Evolutionary conservation across 768 basidiomycete genomes (phyloP), one percentile per base, ranked within the genome.

Genomic region (Pleurotus cornucopiae): DNA sequence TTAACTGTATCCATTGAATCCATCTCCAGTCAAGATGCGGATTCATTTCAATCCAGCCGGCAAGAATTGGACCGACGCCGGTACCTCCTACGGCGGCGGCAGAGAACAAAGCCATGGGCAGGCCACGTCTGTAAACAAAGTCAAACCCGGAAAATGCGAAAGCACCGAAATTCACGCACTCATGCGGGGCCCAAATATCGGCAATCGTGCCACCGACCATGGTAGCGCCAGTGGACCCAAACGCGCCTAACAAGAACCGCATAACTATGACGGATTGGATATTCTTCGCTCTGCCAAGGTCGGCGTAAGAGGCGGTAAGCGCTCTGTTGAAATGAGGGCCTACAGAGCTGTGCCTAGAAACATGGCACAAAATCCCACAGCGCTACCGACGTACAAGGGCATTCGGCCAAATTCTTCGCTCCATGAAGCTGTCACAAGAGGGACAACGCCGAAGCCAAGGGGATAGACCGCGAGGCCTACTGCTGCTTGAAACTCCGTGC

Each of bases 1-100:
- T 88, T 62, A 84, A 73, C 59, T 84, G 83, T 5, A 90, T 78
- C 90, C 89, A 92, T 62, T 91, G 83, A 21, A 94, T 89, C 89
- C 90, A 92, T 25, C 89, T 74, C 89, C 91, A 92, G 58, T 76
- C 75, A 1, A 91, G 66, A 21, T 69, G 71, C 0, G 72, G 64
- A 57, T 83, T 80, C 58, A 79, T 76, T 63, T 89, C 85, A 18
- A 89, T 75, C 83, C 83, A 89, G 11, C 85, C 85, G 16, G 83
- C 81, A 3, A 78, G 64, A 0, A 88, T 64, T 0, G 89, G 84
- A 2, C 84, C 89, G 0, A 91, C 38, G 0, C 84, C 88, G 0
- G 79, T 82, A 0, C 82, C 84, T 1, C 77, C 79, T 7, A 91
- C 63, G 0, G 84, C 86, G 0, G 75, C 71, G 3, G 84, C 61